A percentile compares a stretch with the other conserved stretches of the same genome.
Conservation (phyloP, 2,329 filamentous ascomycete genomes). For the Saccharata proteae region DNA sequence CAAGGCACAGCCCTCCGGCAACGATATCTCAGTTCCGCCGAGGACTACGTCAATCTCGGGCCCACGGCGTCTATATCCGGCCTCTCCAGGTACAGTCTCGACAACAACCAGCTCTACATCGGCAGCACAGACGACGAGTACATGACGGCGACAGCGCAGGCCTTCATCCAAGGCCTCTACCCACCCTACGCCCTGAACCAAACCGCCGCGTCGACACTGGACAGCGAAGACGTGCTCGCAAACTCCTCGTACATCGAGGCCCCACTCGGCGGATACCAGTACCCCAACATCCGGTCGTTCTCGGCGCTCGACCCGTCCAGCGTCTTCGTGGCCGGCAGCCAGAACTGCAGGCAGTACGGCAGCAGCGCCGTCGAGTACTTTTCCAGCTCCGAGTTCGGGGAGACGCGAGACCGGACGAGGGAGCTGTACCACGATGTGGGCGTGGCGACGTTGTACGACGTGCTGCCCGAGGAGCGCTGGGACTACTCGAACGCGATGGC, state of each 20-base stretch:
- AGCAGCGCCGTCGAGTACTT: slow-evolving; percentile 23
- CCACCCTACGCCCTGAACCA: slow-evolving; percentile 32
- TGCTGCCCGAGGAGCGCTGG: slow-evolving; percentile 26
- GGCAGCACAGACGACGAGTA: slow-evolving; percentile 36
- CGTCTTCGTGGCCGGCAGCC: slow-evolving; percentile 38
- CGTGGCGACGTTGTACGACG: slow-evolving; percentile 28
- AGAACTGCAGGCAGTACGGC: slow-evolving; percentile 30
- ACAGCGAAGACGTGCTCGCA: slow-evolving; percentile 30
- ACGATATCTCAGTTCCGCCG: slow-evolving; percentile 34
- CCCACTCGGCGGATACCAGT: slow-evolving; percentile 47
- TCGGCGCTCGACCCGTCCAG: slow-evolving; percentile 36
- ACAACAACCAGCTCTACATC: slow-evolving; percentile 36
- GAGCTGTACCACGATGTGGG: slow-evolving; percentile 37
- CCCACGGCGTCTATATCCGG: slow-evolving; percentile 28
- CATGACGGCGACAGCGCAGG: slow-evolving; percentile 41
- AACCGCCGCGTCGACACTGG: slow-evolving; percentile 12
- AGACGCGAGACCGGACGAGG: slow-evolving; percentile 24
- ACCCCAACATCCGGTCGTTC: slow-evolving; percentile 36
- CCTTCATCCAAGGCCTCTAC: slow-evolving; percentile 51
- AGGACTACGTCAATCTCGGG: slow-evolving; percentile 11
- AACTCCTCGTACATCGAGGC: slow-evolving; percentile 35
- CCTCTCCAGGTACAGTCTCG: slow-evolving; percentile 32
- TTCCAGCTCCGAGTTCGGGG: slow-evolving; percentile 27
- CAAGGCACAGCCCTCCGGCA: slow-evolving; percentile 40
- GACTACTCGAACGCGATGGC: slow-evolving; percentile 40